Evolutionary conservation across 2,329 filamentous ascomycete species (phyloP), one percentile per base, ranked within the genome.

Genomic region (Aspergillaceae sp.): DNA sequence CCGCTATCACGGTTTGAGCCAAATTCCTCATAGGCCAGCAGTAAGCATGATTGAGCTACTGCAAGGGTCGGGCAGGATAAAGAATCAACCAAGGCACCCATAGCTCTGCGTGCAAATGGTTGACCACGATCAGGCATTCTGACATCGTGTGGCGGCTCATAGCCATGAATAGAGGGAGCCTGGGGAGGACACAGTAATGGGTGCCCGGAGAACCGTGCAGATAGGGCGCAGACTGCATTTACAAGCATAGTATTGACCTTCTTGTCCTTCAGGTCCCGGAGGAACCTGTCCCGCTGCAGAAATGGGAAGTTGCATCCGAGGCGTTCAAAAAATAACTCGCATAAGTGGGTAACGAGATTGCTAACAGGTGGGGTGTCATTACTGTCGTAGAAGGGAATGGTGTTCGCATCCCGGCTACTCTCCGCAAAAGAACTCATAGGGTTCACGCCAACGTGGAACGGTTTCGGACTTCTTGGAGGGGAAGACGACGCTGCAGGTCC

Each of bases 11-110:
- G 86, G 53, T 87, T 87, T 7, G 86, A 86, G 1, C 88, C 89
- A 55, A 95, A 94, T 38, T 90, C 84, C 54, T 94, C 87, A 59
- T 94, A 94, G 0, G 87, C 88, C 67, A 95, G 79, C 29, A 95
- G 70, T 7, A 94, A 68, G 42, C 84, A 89, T 0, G 88, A 87
- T 57, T 94, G 89, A 0, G 92, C 86, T 7, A 87, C 87, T 27
- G 85, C 84, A 1, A 94, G 82, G 2, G 83, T 88, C 0, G 88
- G 88, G 50, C 85, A 92, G 0, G 86, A 79, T 51, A 94, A 89
- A 0, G 84, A 86, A 56, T 94, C 87, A 4, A 90, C 82, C 0
- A 90, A 83, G 3, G 86, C 84, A n/a, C 81, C 79, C 64, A 89
- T 91, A 3, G 88, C 88, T 48, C 88, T 77, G 55, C 88, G 84